Evolutionary conservation across 192 early-diverging fungal species (phyloP), one percentile per base, ranked within the genome.

Genomic region (Backusella westeae): DNA sequence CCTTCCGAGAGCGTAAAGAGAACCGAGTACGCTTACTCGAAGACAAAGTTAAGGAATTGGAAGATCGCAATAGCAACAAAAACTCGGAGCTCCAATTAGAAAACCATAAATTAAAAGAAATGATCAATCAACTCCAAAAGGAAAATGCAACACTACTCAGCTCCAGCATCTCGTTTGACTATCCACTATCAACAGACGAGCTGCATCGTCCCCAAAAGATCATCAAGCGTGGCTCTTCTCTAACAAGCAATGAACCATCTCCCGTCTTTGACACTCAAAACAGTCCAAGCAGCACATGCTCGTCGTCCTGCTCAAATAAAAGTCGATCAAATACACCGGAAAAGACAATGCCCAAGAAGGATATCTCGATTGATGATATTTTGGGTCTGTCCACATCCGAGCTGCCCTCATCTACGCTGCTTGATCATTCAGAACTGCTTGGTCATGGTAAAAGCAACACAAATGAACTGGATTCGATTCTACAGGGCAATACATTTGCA

Each of bases 1-100:
- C 90, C 6, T 93, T 92, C 75, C 90, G 91, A 65, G 90, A 93
- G 75, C 90, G 91, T 76, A 89, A 88, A 70, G 85, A 89, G 67
- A 81, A 83, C 75, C 87, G 91, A 70, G 82, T 92, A 26, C 79
- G 83, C 59, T 72, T 83, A 3, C 87, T 93, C 9, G 88, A 93
- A 81, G 85, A 35, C 14, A 76, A 69, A 67, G 34, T 76, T 0
- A 35, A 69, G 39, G 39, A 36, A 39, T 41, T 69, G 12, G 68
- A 69, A 69, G 68, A 69, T 69, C 35, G 12, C 7, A 69, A 69
- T 6, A 23, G 10, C 12, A 41, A 10, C n/a, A 39, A 36, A 23
- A 69, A 26, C 8, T 23, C 34, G 5, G n/a, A 69, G 34, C 35
- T 36, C n/a, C 68, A 69, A 36, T 14, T 23, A 21, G 68, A 69